Base-by-base conservation (phyloP, 129 eudicot species). In the Flaveria ramosissima region DNA sequence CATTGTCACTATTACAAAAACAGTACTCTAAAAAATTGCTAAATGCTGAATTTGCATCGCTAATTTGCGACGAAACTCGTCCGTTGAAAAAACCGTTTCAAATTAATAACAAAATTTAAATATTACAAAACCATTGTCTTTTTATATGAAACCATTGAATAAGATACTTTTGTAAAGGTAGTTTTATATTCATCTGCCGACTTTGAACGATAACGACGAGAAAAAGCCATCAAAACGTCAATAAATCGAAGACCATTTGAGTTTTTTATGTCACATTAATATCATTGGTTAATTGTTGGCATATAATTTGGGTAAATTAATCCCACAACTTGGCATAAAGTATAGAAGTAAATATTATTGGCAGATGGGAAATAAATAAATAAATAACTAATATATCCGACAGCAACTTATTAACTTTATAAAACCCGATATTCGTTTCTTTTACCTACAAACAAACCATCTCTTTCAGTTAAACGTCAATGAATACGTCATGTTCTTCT, bases 301-400 rank as follows among this genome's bases (percentile, higher is more conserved):
- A 71, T 41, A 79, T 48, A 24, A 63, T 63, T 39, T n/a, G 11
- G 52, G 67, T 39, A 72, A 79, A 72, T 65, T 67, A 74, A 80
- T 45, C 74, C 55, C 53, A 74, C 84, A 55, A 73, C 41, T 74
- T 80, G 82, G 24, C 20, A 17, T 78, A 70, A 46, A 78, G 41
- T 70, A 78, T 45, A 45, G 26, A 47, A 46, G 23, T 41, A 55
- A 46, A 56, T 24, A 17, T 62, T 66, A 78, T 62, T 71, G 78
- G 69, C 12, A 15, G 46, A 3, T 63, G 73, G 30, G 73, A 42
- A 32, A 8, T 8, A 26, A 46, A 30, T 71, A 30, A 47, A 23
- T 17, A 42, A 77, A 68, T 0, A 26, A 26, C 30, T 68, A 27
- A 23, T 61, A 78, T 66, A 53, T 65, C 56, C n/a, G 70, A 73